Conservation (phyloP, 768 basidiomycete species). For the Collybia sp. region DNA sequence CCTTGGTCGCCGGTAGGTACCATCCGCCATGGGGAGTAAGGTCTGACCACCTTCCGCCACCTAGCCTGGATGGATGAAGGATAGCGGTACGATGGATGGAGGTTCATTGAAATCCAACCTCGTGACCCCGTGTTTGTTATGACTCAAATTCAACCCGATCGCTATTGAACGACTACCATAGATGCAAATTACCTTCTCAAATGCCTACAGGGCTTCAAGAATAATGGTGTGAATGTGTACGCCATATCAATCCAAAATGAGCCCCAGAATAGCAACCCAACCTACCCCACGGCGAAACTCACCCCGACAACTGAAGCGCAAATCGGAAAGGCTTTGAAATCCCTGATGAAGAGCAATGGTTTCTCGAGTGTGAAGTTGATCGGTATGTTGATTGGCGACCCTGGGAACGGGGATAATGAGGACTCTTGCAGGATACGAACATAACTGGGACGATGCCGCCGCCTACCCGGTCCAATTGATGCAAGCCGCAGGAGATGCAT, state of each 20-base stretch:
- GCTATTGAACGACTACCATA: conserved; percentile 14
- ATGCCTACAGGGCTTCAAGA: conserved; percentile 59
- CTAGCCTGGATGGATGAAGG: conserved; percentile 78
- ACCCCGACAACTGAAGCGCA: conserved; percentile 47
- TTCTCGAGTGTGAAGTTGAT: conserved; percentile 54
- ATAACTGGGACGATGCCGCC: conserved; percentile 66
- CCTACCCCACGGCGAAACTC: conserved; percentile 61
- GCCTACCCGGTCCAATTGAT: conserved; percentile 60
- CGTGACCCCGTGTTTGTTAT: conserved; percentile 36
- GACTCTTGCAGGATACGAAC: conserved; percentile 36
- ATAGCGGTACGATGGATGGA: conserved; percentile 56
- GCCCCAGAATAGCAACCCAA: conserved; percentile 49
- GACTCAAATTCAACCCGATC: background rate
- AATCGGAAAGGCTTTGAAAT: conserved; percentile 48
- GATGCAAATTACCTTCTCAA: conserved; percentile 70
- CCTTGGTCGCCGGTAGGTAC: conserved; percentile 69
- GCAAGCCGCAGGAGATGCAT: conserved; percentile 46
- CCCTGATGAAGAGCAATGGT: conserved; percentile 55
- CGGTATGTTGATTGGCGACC: conserved; percentile 25
- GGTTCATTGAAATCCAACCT: conserved; percentile 48
- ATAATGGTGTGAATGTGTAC: conserved; percentile 51
- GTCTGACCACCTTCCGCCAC: conserved; percentile 6
- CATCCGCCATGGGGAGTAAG: background rate
- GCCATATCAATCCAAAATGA: conserved; percentile 61
- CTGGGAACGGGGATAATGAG: background rate